Base-by-base conservation (phyloP, 345 rosid species). In the Eucalyptus regnans region DNA sequence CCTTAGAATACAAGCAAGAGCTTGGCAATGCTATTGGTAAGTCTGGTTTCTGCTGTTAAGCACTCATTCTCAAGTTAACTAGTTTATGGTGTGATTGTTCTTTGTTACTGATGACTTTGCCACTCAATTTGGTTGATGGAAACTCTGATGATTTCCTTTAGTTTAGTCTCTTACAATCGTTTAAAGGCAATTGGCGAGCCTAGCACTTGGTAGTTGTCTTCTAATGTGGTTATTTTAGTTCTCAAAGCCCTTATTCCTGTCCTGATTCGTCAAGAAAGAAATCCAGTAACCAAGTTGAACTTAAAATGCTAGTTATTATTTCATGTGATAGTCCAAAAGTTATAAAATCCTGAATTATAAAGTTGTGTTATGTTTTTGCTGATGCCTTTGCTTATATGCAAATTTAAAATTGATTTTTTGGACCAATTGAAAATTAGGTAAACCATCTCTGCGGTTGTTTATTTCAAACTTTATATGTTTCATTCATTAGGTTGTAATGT, bases 21-120 rank as follows among this genome's bases (percentile, higher is more conserved):
- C 98, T 98, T 88, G 99, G 98, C 49, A 97, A 97, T 94, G 98
- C 98, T 90, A 96, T 98, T 89, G 99, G 99, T 98, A 92, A 88
- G 97, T 91, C 83, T 89, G 79, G 22, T 58, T 86, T 10, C 29
- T 8, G 27, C 83, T 37, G 8, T 76, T 41, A 37, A 76, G 83
- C 83, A 41, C 83, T 76, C 83, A 76, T 76, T 76, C 29, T 76
- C 27, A 10, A 76, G 48, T 76, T 76, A 76, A 41, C 44, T 76
- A 37, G 84, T 6, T 3, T 20, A 41, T 76, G 48, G 84, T 41
- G 84, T 13, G 16, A 20, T 41, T 76, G 29, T 41, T 20, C 48
- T 76, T 76, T 37, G 84, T 25, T 76, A 76, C 48, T 41, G 48
- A 76, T 41, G 84, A 76, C 48, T 76, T 76, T 76, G 84, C 84